Evolutionary conservation across 257 asterid genomes (phyloP), one percentile per base, ranked within the genome.

Genomic region (Solanum megistacrolobum): DNA sequence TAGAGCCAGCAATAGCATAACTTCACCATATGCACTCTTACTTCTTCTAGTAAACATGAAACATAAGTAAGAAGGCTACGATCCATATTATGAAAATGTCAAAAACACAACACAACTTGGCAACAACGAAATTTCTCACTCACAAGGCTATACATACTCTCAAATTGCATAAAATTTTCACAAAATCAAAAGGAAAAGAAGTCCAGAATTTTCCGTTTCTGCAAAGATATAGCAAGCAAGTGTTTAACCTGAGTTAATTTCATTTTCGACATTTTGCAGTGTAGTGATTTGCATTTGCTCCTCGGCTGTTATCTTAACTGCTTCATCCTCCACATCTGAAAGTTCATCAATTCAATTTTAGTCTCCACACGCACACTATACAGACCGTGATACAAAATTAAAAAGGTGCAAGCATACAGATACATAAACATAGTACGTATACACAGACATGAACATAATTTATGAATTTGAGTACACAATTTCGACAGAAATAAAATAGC

Each of bases 241-340:
- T 83, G 41, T 72, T 43, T 29, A 83, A 95, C 98, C 98, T 91
- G 87, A 91, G 76, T 89, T 92, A 38, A 95, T 95, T 84, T 96
- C 99, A 86, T 90, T 92, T 68, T 94, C 95, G 62, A 96, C 93
- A 89, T 92, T 90, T 83, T 93, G 93, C 84, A 96, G 86, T 62
- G 94, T 94, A 68, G 96, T 88, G 87, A 89, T 82, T 41, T 87
- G 94, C 96, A 93, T 94, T 81, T 96, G 99, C 91, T 96, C 98
- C 87, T 96, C 95, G 52, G 90, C 93, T 31, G 99, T 92, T 73
- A 90, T 89, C 90, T 93, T 93, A 43, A 95, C 96, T 18, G 95
- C 98, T 88, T 96, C 98, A 93, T 96, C 99, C 90, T 96, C 99
- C 90, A 92, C 99, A 93, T 96, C 99, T 96, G 93, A 90, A 92